Evolutionary conservation across 2,329 filamentous ascomycete species (phyloP).

Genomic region (Beauveria sp.): DNA sequence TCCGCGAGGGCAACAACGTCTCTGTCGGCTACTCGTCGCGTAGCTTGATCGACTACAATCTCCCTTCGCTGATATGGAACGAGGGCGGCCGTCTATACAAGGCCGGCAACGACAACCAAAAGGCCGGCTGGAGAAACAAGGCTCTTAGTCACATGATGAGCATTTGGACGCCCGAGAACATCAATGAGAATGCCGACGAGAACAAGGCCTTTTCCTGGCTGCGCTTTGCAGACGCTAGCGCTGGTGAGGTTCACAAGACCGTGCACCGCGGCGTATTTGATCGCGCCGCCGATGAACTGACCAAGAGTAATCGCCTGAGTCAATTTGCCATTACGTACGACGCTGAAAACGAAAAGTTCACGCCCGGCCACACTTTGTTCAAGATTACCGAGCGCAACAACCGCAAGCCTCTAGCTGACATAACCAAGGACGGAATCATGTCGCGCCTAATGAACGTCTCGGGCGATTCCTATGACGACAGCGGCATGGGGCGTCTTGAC

Average conservation of each 20-base stretch:
- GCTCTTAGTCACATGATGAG: slow-evolving; percentile 80
- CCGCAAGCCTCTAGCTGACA: slow-evolving; percentile 57
- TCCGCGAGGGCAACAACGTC: slow-evolving; percentile 77
- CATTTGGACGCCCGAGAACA: slow-evolving; percentile 77
- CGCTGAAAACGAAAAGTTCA: slow-evolving; percentile 54
- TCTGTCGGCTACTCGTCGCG: slow-evolving; percentile 81
- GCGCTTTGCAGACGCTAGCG: slow-evolving; percentile 72
- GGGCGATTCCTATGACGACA: slow-evolving; percentile 53
- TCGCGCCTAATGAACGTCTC: slow-evolving; percentile 73
- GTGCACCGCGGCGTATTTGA: slow-evolving; percentile 66
- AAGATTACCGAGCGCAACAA: slow-evolving; percentile 68
- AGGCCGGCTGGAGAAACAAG: slow-evolving; percentile 72
- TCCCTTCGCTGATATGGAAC: slow-evolving; percentile 78
- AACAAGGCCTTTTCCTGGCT: slow-evolving; percentile 79
- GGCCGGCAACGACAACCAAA: slow-evolving; percentile 63
- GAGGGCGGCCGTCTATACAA: slow-evolving; percentile 69
- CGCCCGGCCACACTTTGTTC: slow-evolving; percentile 71
- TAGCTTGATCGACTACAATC: slow-evolving; percentile 73
- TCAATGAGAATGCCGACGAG: slow-evolving; percentile 54
- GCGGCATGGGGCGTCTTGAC: slow-evolving; percentile 72
- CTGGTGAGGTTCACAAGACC: slow-evolving; percentile 62
- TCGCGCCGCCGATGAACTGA: slow-evolving; percentile 57
- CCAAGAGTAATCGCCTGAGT: slow-evolving; percentile 52
- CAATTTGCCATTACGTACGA: slow-evolving; percentile 65
- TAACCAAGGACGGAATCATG: slow-evolving; percentile 66